Conservation (phyloP, 1,139 yeast genomes). For the Debaryomycetaceae sp. region DNA sequence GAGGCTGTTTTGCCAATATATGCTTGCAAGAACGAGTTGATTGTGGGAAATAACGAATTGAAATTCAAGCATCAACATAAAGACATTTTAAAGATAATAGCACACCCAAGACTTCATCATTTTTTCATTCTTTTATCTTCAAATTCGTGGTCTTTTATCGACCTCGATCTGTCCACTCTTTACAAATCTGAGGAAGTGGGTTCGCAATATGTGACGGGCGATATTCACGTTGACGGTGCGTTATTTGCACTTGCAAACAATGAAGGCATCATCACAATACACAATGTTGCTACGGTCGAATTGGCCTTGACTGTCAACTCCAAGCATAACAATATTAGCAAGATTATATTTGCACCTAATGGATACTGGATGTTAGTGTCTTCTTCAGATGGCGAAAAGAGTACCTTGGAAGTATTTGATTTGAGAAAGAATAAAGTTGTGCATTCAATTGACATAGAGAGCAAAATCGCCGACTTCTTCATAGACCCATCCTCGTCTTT, state of each 20-base stretch:
- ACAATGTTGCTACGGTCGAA: slow-evolving; percentile 40
- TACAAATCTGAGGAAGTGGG: slow-evolving; percentile 8
- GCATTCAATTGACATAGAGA: slow-evolving; percentile 23
- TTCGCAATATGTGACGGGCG: slow-evolving; percentile 27
- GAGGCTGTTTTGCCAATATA: slow-evolving; percentile 14
- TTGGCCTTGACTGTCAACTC: slow-evolving; percentile 36
- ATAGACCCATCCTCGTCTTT: slow-evolving; percentile 49
- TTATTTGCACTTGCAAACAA: slow-evolving; percentile 49
- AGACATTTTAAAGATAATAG: slow-evolving; percentile 19
- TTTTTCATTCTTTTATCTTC: slow-evolving; percentile 26
- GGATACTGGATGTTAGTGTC: slow-evolving; percentile 48
- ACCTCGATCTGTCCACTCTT: slow-evolving; percentile 10
- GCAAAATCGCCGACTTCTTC: slow-evolving; percentile 21
- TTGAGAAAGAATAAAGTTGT: slow-evolving; percentile 44
- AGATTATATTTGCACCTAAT: slow-evolving; percentile 57
- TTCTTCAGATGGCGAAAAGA: slow-evolving; percentile 11
- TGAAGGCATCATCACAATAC: slow-evolving; percentile 37
- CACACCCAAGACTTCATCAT: slow-evolving; percentile 32
- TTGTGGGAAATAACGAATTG: slow-evolving; percentile 11
- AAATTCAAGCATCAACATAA: slow-evolving; percentile 4
- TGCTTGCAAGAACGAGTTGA: slow-evolving; percentile 17
- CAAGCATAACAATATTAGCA: slow-evolving; percentile 24
- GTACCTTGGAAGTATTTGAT: slow-evolving; percentile 50
- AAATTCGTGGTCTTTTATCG: slow-evolving; percentile 29
- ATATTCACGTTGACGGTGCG: slow-evolving; percentile 66